Conservation (phyloP, 805 yeast genomes). For the Candida ulmi region DNA sequence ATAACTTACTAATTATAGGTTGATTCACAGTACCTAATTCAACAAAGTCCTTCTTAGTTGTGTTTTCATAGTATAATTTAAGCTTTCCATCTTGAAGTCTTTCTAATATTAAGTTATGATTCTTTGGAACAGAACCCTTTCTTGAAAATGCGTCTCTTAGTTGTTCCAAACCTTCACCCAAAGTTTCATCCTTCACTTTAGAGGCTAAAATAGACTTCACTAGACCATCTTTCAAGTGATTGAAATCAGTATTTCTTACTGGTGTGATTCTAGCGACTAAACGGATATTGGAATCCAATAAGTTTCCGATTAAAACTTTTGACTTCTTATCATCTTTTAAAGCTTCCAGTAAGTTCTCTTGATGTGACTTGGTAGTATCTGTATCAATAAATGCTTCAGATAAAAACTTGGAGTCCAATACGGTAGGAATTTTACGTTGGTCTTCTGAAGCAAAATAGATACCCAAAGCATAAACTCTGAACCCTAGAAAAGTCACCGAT, state of each 20-base stretch:
- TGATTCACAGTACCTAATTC: constrained; percentile 55
- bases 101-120: constrained; percentile 60
- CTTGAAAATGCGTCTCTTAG: constrained; percentile 55
- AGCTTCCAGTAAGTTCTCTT: constrained; percentile 35
- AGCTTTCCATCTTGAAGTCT: constrained; percentile 43
- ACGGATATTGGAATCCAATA: constrained; percentile 55
- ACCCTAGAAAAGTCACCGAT: constrained; percentile 71
- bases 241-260: constrained; percentile 84
- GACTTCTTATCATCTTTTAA: constrained; percentile 50
- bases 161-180: constrained; percentile 63
- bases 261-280: constrained; percentile 78
- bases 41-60: constrained; percentile 27
- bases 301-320: constrained; percentile 43
- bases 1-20: constrained; percentile 58
- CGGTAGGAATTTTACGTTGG: constrained; percentile 30
- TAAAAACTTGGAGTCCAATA: constrained; percentile 38
- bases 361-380: constrained; percentile 27
- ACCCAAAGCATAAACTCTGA: constrained; percentile 87
- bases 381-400: constrained; percentile 31
- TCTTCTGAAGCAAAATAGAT: constrained; percentile 69
- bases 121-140: constrained; percentile 70
- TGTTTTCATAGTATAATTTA: constrained; percentile 36
- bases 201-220: constrained; percentile 72
- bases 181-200: constrained; percentile 39
- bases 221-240: constrained; percentile 85